These are phyloP conservation scores for Thamnidium elegans DNA, from an alignment of 192 early-diverging fungal species.

Conservation along the genomic window DNA sequence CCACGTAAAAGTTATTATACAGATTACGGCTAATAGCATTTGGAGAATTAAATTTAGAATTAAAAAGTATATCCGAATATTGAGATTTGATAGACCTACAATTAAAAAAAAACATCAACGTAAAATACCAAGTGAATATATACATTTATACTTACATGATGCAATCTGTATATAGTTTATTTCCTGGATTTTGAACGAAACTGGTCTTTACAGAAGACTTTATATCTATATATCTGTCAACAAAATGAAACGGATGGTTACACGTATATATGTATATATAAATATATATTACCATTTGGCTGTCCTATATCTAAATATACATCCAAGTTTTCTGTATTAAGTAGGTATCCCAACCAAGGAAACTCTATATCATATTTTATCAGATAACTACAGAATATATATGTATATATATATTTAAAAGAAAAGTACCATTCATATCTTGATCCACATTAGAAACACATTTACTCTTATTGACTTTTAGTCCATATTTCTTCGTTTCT, in stretches of 20 bases:
- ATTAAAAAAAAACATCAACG: background rate
- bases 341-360: background rate
- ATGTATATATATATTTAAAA: too few species aligned
- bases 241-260: background rate
- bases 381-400: background rate
- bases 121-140: too few species aligned
- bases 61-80: background rate
- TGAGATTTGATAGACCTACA: background rate
- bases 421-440: slow-evolving; percentile 2
- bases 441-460: background rate
- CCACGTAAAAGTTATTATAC: background rate
- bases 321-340: background rate
- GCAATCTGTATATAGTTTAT: too few species aligned
- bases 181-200: too few species aligned
- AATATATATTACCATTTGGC: background rate
- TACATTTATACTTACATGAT: background rate
- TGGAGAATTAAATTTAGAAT: background rate
- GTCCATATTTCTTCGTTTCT: background rate
- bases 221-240: background rate
- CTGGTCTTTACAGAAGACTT: too few species aligned
- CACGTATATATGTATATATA: background rate
- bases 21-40: background rate
- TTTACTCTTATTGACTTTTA: background rate
- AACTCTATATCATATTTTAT: background rate
- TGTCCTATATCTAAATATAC: background rate